A percentile compares a stretch with the other conserved stretches of the same genome.
phyloP scores from a whole-genome alignment of 1,284 basidiomycete genomes.

The Cryptococcus sp. region DNA sequence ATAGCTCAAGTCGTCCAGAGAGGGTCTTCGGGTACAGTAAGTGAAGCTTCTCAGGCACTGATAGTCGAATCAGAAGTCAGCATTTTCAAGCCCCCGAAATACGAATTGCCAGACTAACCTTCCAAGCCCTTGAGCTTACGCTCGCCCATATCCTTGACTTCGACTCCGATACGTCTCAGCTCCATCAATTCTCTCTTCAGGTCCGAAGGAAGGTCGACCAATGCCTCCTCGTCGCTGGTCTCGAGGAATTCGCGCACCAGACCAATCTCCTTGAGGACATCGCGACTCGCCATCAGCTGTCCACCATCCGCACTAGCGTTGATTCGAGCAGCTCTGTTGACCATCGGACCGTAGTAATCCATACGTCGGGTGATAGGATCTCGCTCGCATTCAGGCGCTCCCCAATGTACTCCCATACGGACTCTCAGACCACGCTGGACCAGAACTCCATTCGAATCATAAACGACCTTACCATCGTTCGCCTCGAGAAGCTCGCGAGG shows the following conservation, averaged over 20 bases:
- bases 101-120: constrained; percentile 34
- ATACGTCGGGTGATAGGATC: constrained; percentile 94
- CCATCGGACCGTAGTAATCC: constrained; percentile 96
- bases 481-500: constrained; percentile 91
- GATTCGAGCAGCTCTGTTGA: constrained; percentile 88
- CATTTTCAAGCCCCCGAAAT: background rate
- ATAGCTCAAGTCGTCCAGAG: constrained; percentile 68
- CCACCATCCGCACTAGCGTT: constrained; percentile 83
- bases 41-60: constrained; percentile 78
- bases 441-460: constrained; percentile 68
- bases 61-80: constrained; percentile 2
- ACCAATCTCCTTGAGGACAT: constrained; percentile 82
- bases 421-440: constrained; percentile 89
- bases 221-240: constrained; percentile 56
- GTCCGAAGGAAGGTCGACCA: constrained; percentile 48
- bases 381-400: constrained; percentile 83
- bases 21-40: constrained; percentile 79
- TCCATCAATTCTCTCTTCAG: constrained; percentile 51
- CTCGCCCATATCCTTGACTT: constrained; percentile 76
- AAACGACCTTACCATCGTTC: constrained; percentile 83
- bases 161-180: constrained; percentile 68
- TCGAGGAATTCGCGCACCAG: constrained; percentile 49
- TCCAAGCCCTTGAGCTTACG: constrained; percentile 92
- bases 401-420: constrained; percentile 97
- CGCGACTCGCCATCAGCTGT: constrained; percentile 89